Conservation (phyloP, 2,329 filamentous ascomycete species). For the Polychaeton citri region DNA sequence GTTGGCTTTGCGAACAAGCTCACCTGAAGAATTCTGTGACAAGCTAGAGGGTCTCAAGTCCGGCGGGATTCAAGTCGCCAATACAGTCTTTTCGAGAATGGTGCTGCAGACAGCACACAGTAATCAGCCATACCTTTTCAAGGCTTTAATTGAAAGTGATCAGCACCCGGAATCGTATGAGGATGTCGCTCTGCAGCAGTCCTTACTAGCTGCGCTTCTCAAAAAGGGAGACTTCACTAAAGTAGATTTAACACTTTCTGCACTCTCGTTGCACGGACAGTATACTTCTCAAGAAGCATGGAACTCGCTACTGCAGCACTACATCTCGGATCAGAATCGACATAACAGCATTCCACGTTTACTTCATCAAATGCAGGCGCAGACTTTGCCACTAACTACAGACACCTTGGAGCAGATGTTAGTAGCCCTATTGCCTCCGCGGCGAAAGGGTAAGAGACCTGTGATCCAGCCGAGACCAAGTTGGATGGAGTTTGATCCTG, state of each 20-base stretch:
- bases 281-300: conserved; percentile 16
- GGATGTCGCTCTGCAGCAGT: conserved; percentile 40
- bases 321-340: conserved; percentile 6
- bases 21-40: conserved; percentile 40
- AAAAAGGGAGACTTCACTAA: conserved; percentile 36
- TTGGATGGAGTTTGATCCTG: conserved; percentile 18
- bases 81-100: conserved; percentile 51
- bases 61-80: conserved; percentile 48
- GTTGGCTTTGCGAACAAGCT: conserved; percentile 53
- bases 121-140: conserved; percentile 39
- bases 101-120: conserved; percentile 50
- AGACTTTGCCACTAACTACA: conserved; percentile 13
- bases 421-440: conserved; percentile 25
- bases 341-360: conserved; percentile 15
- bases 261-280: conserved; percentile 29
- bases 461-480: conserved; percentile 5
- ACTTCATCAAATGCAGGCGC: conserved; percentile 37
- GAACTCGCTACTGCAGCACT: conserved; percentile 35
- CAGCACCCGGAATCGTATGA: conserved; percentile 53
- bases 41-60: conserved; percentile 49
- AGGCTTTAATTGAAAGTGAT: conserved; percentile 43
- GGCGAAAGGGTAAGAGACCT: conserved; percentile 25
- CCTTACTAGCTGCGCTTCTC: conserved; percentile 40
- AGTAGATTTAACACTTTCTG: conserved; percentile 42
- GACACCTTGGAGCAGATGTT: background rate